Percentiles rank a stretch among this genome's conserved stretches.
phyloP scores from a whole-genome alignment of 345 rosid species.

The Euclidium syriacum region DNA sequence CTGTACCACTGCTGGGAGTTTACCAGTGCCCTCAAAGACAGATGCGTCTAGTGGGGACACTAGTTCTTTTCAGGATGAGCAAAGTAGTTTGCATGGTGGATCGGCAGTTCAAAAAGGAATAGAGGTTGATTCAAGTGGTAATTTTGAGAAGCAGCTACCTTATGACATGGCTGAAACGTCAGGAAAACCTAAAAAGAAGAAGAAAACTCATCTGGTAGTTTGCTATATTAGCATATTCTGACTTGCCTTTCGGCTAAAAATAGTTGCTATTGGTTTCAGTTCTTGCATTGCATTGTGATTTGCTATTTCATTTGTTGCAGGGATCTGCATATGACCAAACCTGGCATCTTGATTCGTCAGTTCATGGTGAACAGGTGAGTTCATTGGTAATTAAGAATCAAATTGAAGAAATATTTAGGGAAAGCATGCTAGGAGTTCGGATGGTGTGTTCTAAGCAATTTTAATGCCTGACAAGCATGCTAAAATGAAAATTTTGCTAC shows the following conservation, averaged over 20 bases:
- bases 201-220: constrained; percentile 69
- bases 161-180: constrained; percentile 78
- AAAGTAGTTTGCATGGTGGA: constrained; percentile 74
- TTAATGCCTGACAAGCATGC: constrained; percentile 5
- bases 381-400: constrained; percentile 6
- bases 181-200: constrained; percentile 85
- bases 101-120: constrained; percentile 60
- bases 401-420: background rate
- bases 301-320: constrained; percentile 43
- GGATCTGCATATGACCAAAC: constrained; percentile 71
- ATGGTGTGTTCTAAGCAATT: background rate
- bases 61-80: constrained; percentile 91
- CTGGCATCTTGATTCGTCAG: constrained; percentile 68
- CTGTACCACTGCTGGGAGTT: constrained; percentile 47
- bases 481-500: constrained; percentile 5
- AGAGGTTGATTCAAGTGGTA: constrained; percentile 77
- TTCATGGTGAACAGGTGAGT: constrained; percentile 69
- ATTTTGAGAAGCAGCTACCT: constrained; percentile 61
- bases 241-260: constrained; percentile 4
- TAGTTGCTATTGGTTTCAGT: constrained; percentile 4
- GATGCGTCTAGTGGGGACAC: constrained; percentile 99
- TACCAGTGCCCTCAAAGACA: constrained; percentile 52
- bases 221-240: constrained; percentile 28
- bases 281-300: constrained; percentile 20
- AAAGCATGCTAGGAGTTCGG: background rate